Conservation (phyloP, 192 early-diverging fungal species). For the Backusella morwellensis region DNA sequence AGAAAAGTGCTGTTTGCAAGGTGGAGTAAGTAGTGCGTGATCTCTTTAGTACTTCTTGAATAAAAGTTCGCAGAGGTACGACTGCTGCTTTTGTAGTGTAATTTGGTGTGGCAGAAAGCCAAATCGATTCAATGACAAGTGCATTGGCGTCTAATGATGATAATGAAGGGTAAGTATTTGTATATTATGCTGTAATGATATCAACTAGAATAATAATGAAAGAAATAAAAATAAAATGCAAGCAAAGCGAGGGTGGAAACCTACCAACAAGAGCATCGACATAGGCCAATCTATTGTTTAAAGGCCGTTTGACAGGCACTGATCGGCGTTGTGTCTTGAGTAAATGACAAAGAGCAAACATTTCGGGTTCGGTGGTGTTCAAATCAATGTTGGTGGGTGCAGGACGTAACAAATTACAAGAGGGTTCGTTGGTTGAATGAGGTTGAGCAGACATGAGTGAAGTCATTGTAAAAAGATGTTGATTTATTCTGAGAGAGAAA, state of each 20-base stretch:
- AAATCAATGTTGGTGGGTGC: not conserved
- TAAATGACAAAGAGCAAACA: constrained; percentile 7
- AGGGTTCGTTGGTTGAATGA: not conserved
- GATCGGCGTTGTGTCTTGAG: not conserved
- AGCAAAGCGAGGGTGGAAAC: not conserved
- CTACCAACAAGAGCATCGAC: constrained; percentile 36
- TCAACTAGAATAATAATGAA: not conserved
- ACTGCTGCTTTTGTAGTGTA: constrained; percentile 35
- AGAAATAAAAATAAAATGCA: not conserved
- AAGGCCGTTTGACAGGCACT: not conserved
- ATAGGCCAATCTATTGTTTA: constrained; percentile 24
- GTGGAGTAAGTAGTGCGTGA: constrained; percentile 72
- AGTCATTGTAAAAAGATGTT: constrained; percentile 1
- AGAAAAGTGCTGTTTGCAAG: constrained; percentile 72
- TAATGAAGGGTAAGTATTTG: not conserved
- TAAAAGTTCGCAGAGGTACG: constrained; percentile 59
- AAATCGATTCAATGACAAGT: constrained; percentile 55
- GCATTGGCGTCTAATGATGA: constrained; percentile 45
- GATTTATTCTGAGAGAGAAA: not conserved
- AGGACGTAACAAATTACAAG: not conserved
- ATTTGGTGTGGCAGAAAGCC: constrained; percentile 37
- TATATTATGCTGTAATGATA: not conserved
- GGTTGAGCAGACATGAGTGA: constrained; percentile 1
- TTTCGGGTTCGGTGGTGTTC: constrained; percentile 9
- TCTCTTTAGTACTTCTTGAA: constrained; percentile 70